Percentiles rank a stretch among this genome's conserved stretches.
These are phyloP conservation scores for Suillus lakei DNA, from an alignment of 768 basidiomycete species.

Conservation along the genomic window DNA sequence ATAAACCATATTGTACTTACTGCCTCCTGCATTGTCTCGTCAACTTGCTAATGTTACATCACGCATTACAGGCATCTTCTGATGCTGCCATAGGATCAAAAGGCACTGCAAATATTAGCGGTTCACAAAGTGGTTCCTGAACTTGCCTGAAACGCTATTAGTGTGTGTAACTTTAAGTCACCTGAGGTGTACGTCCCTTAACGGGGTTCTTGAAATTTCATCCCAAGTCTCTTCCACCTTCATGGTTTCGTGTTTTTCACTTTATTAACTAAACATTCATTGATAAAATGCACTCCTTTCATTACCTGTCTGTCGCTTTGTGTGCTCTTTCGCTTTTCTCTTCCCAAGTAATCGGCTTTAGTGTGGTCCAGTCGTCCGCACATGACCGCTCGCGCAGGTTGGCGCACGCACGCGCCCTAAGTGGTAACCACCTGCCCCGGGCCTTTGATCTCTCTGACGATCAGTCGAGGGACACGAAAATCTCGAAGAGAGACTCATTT, in stretches of 20 bases:
- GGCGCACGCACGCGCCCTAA: slow-evolving; percentile 10
- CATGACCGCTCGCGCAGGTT: slow-evolving; percentile 19
- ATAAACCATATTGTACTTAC: neutral
- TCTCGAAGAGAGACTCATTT: slow-evolving; percentile 15
- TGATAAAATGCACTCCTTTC: slow-evolving; percentile 34
- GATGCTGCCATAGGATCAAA: neutral
- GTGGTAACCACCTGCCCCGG: slow-evolving; percentile 1
- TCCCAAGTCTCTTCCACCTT: slow-evolving; percentile 4
- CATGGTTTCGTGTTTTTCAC: slow-evolving; percentile 10
- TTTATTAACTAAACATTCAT: slow-evolving; percentile 15
- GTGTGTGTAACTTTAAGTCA: neutral
- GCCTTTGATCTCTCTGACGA: slow-evolving; percentile 3
- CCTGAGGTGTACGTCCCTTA: too few relatives aligned
- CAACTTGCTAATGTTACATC: neutral
- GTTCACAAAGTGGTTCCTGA: slow-evolving; percentile 24
- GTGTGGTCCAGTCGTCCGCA: slow-evolving; percentile 4
- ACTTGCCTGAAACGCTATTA: neutral
- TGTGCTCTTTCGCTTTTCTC: slow-evolving; percentile 20
- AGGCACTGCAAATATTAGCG: neutral
- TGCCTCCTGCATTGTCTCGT: neutral
- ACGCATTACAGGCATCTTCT: neutral
- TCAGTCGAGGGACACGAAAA: slow-evolving; percentile 22
- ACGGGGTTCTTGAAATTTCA: neutral
- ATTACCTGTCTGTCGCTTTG: slow-evolving; percentile 27
- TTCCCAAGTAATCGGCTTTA: slow-evolving; percentile 8